Evolutionary conservation across 2,329 filamentous ascomycete species (phyloP).

Genomic region (Penicillium freii): DNA sequence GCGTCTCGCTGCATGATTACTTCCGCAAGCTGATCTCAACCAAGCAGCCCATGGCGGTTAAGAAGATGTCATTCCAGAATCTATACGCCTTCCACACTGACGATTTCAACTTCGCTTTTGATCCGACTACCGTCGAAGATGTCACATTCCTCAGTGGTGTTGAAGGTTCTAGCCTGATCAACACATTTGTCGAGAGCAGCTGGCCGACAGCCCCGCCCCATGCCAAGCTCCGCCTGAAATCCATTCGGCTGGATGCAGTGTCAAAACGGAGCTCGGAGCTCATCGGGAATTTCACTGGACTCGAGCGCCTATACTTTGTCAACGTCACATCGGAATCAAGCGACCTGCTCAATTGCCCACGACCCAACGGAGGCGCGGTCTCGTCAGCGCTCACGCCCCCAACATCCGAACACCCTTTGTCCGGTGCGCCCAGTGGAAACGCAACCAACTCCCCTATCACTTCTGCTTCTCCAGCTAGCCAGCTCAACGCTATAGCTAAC

Average conservation of each 20-base stretch:
- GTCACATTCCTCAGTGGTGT: conserved; percentile 55
- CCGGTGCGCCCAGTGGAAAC: conserved; percentile 16
- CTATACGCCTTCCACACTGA: conserved; percentile 54
- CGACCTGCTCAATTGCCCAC: conserved; percentile 35
- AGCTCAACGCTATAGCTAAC: conserved; percentile 29
- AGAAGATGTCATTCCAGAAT: conserved; percentile 56
- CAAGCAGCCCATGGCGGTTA: conserved; percentile 48
- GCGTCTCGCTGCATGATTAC: conserved; percentile 53
- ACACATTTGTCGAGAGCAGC: conserved; percentile 56
- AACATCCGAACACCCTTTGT: conserved; percentile 18
- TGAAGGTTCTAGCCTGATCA: conserved; percentile 39
- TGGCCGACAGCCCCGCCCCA: conserved; percentile 46
- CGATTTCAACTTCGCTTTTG: conserved; percentile 47
- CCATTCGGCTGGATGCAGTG: conserved; percentile 50
- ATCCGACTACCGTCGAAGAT: conserved; percentile 45
- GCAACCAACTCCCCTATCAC: conserved; percentile 23
- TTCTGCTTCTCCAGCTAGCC: conserved; percentile 23
- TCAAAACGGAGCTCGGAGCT: conserved; percentile 48
- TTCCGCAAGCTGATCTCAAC: conserved; percentile 56
- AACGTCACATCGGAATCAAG: conserved; percentile 35
- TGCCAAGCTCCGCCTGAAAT: conserved; percentile 43
- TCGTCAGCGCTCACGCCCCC: conserved; percentile 32
- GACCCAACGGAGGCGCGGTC: conserved; percentile 18
- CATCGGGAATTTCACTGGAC: conserved; percentile 41
- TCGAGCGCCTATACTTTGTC: conserved; percentile 56